Percentiles rank a stretch among this genome's conserved stretches.
phyloP scores from a whole-genome alignment of 2,329 filamentous ascomycete species.

The Pyrenophora tritici-repentis region DNA sequence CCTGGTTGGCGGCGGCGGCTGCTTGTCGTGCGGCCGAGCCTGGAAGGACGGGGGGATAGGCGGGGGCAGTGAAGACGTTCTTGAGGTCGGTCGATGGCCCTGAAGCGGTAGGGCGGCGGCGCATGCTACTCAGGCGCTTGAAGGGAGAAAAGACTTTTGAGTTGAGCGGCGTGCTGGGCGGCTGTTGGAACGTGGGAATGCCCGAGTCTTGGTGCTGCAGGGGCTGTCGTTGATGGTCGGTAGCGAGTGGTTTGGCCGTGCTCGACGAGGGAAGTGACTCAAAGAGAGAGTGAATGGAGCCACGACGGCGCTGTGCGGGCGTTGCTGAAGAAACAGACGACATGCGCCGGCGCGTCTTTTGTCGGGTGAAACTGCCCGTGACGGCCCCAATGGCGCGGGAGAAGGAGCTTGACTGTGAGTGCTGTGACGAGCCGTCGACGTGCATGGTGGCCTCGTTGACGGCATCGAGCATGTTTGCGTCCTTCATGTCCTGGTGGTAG shows the following conservation, averaged over 20 bases:
- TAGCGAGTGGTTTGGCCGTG: constrained; percentile 24
- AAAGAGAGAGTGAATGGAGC: constrained; percentile 36
- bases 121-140: constrained; percentile 39
- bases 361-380: constrained; percentile 35
- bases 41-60: constrained; percentile 24
- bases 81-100: constrained; percentile 31
- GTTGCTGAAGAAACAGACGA: constrained; percentile 39
- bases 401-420: constrained; percentile 35
- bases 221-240: constrained; percentile 29
- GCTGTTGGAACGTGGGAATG: constrained; percentile 25
- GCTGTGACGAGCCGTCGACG: constrained; percentile 19
- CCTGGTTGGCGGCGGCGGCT: constrained; percentile 44
- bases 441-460: constrained; percentile 35
- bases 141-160: constrained; percentile 33
- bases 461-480: constrained; percentile 33
- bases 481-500: constrained; percentile 27
- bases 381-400: constrained; percentile 39
- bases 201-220: constrained; percentile 44
- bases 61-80: constrained; percentile 23
- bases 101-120: constrained; percentile 38
- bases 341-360: constrained; percentile 42
- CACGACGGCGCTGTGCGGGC: constrained; percentile 30
- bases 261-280: constrained; percentile 27
- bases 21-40: constrained; percentile 43
- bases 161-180: constrained; percentile 12